Percentiles rank a stretch among this genome's conserved stretches.
phyloP scores from a whole-genome alignment of 2,329 filamentous ascomycete genomes.

The Ascochyta koolunga region DNA sequence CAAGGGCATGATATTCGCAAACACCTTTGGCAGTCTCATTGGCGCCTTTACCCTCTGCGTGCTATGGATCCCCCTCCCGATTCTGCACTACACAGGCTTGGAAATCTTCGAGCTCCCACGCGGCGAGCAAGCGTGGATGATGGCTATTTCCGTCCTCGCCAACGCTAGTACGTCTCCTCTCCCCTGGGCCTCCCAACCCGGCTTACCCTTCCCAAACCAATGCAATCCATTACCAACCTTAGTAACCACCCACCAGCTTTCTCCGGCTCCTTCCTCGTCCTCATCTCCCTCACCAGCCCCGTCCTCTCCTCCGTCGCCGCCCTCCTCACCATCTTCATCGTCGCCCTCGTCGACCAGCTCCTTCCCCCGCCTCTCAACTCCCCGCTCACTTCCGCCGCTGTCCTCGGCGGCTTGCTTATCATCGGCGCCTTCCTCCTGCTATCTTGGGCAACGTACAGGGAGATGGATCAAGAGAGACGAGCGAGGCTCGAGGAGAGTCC shows the following conservation, averaged over 20 bases:
- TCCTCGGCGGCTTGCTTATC: conserved; percentile 85
- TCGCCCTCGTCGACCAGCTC: conserved; percentile 89
- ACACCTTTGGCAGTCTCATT: conserved; percentile 86
- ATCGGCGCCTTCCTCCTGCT: conserved; percentile 85
- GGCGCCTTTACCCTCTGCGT: conserved; percentile 84
- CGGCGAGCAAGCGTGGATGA: conserved; percentile 78
- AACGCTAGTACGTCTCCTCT: conserved; percentile 72
- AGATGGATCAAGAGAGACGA: conserved; percentile 84
- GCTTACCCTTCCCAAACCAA: no score
- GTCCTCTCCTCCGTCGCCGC: conserved; percentile 92
- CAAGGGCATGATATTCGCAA: conserved; percentile 96
- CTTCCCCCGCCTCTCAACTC: conserved; percentile 72
- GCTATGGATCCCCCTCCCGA: conserved; percentile 88
- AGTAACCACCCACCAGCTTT: conserved; percentile 62
- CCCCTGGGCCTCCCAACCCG: no score
- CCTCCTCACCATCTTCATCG: conserved; percentile 94
- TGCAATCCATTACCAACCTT: no score
- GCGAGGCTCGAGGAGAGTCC: conserved; percentile 58
- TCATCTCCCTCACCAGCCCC: conserved; percentile 91
- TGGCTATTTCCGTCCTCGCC: conserved; percentile 78
- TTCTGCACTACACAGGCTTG: conserved; percentile 78
- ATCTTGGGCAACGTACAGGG: conserved; percentile 88
- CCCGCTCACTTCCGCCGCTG: conserved; percentile 73
- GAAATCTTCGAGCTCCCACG: conserved; percentile 84
- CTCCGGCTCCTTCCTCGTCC: conserved; percentile 87